Percentiles rank a stretch among this genome's conserved stretches.
Evolutionary conservation across 176 grass and related monocot species (phyloP).

Genomic region (Paspalum notatum): DNA sequence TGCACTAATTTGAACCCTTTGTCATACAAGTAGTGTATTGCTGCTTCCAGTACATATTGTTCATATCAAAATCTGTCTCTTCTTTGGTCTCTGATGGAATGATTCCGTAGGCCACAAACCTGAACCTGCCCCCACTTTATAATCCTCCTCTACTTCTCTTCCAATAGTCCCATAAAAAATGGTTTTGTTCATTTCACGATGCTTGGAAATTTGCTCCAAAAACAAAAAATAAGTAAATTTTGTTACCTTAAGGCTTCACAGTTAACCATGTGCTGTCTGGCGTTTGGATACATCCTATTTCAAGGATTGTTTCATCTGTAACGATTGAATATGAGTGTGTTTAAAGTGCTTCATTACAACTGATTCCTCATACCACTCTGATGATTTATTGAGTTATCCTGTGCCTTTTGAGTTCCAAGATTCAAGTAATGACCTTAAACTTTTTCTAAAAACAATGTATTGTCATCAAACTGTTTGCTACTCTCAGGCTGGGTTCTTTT

Average conservation of each 20-base stretch:
- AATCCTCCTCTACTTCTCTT: neutral
- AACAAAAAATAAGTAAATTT: neutral
- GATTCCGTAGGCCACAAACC: neutral
- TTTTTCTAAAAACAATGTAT: neutral
- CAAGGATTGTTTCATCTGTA: neutral
- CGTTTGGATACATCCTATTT: slow-evolving; percentile 10
- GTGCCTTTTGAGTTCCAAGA: neutral
- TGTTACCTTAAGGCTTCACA: neutral
- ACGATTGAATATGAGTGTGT: neutral
- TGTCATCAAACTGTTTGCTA: neutral
- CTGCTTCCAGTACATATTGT: neutral
- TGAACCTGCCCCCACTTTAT: neutral
- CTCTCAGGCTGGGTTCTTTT: too few relatives aligned
- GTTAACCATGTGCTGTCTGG: neutral
- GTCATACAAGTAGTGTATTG: neutral
- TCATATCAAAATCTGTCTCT: neutral
- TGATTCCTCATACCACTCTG: neutral
- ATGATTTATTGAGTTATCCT: neutral
- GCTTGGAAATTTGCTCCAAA: neutral
- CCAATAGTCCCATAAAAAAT: neutral
- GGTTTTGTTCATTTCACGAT: neutral
- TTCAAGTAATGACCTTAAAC: neutral
- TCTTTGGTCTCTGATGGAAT: neutral
- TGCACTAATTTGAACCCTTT: neutral
- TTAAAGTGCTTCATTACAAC: neutral